Evolutionary conservation across 805 yeast genomes (phyloP).

Genomic region (Zygotorulaspora chibaensis): DNA sequence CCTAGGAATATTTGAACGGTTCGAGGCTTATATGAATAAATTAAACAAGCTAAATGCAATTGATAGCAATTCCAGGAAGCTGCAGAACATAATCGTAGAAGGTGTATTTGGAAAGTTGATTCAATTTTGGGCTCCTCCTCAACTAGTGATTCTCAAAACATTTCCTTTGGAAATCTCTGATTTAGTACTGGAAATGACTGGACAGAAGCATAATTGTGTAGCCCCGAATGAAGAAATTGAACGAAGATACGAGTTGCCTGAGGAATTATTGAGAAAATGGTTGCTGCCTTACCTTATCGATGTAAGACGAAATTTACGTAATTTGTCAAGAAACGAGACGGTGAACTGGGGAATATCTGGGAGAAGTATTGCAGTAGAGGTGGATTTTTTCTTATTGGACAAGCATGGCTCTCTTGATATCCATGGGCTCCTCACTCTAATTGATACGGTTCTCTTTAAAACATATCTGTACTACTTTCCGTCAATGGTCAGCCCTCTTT

Average conservation of each 20-base stretch:
- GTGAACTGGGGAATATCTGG: slow-evolving; percentile 23
- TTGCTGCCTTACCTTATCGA: slow-evolving; percentile 45
- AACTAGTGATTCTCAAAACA: slow-evolving; percentile 40
- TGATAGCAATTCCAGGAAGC: slow-evolving; percentile 1
- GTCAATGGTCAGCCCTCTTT: slow-evolving; percentile 73
- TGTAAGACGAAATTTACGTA: slow-evolving; percentile 42
- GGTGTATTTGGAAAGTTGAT: slow-evolving; percentile 39
- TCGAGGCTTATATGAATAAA: slow-evolving; percentile 14
- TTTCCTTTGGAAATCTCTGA: slow-evolving; percentile 41
- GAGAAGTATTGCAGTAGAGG: slow-evolving; percentile 20
- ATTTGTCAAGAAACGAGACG: slow-evolving; percentile 18
- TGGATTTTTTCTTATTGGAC: slow-evolving; percentile 30
- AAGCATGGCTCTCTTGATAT: slow-evolving; percentile 32
- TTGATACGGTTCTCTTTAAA: slow-evolving; percentile 76
- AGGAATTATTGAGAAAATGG: slow-evolving; percentile 28
- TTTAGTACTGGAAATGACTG: slow-evolving; percentile 13
- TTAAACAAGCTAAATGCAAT: not conserved
- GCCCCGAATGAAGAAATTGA: slow-evolving; percentile 2
- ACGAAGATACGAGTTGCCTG: slow-evolving; percentile 9
- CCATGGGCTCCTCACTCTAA: slow-evolving; percentile 38
- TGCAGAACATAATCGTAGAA: slow-evolving; percentile 22
- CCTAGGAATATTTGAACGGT: slow-evolving; percentile 22
- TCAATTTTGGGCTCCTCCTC: slow-evolving; percentile 58
- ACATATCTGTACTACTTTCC: slow-evolving; percentile 69
- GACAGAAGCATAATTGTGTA: slow-evolving; percentile 16